Percentiles rank a stretch among this genome's conserved stretches.
phyloP scores from a whole-genome alignment of 2,329 filamentous ascomycete species.

The Sporothrix globosa region DNA sequence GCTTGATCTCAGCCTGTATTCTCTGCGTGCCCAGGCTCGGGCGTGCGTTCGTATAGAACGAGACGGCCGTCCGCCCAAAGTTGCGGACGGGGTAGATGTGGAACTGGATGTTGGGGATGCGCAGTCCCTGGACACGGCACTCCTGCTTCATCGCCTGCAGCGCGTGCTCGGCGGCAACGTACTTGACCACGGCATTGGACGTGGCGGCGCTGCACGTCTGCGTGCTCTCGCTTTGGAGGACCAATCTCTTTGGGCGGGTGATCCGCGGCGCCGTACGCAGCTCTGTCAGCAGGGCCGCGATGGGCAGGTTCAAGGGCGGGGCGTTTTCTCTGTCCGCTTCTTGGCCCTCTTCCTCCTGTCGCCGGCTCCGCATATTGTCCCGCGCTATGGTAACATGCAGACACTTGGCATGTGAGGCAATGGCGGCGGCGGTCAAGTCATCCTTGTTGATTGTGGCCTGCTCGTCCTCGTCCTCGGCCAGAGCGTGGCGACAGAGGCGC shows the following conservation, averaged over 20 bases:
- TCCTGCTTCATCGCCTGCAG: neutral
- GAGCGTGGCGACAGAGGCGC: neutral
- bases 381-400: neutral
- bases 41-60: neutral
- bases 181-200: neutral
- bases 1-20: too few species aligned
- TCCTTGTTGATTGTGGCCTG: slow-evolving; percentile 1
- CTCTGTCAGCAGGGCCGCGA: too few species aligned
- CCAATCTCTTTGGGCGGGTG: neutral
- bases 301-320: too few species aligned
- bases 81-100: neutral
- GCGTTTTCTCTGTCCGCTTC: too few species aligned
- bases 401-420: slow-evolving; percentile 18
- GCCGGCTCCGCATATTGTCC: neutral
- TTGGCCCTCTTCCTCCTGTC: neutral
- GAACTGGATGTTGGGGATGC: slow-evolving; percentile 4
- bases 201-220: neutral
- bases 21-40: too few species aligned
- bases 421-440: neutral
- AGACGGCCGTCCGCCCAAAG: neutral
- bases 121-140: neutral
- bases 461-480: neutral
- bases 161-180: neutral
- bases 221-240: neutral
- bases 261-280: neutral